Conservation (phyloP, 805 yeast genomes). For the Barnettozyma populi region DNA sequence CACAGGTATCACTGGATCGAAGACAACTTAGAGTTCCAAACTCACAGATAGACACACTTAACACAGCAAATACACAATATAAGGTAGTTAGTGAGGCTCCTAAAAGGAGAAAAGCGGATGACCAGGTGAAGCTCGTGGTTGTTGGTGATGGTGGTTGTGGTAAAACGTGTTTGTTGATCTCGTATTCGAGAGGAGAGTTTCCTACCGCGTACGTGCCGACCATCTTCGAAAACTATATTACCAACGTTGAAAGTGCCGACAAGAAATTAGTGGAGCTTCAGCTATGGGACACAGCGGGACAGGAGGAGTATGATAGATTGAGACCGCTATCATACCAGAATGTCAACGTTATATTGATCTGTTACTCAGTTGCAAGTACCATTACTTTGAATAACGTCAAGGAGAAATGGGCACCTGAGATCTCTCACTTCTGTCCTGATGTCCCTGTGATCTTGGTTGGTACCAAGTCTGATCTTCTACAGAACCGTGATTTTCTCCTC, state of each 20-base stretch:
- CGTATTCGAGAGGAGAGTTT: constrained; percentile 64
- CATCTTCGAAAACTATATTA: constrained; percentile 72
- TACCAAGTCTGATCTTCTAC: constrained; percentile 61
- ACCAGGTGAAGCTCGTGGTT: constrained; percentile 57
- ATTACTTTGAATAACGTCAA: constrained; percentile 65
- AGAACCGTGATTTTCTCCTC: constrained; percentile 2
- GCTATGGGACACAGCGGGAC: constrained; percentile 89
- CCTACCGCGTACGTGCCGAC: constrained; percentile 78
- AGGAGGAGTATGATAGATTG: constrained; percentile 77
- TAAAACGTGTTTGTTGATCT: constrained; percentile 66
- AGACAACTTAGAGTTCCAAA: constrained; percentile 2
- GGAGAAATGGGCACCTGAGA: constrained; percentile 88
- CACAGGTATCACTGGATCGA: constrained; percentile 3
- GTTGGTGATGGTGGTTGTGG: constrained; percentile 93
- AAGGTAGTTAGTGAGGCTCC: constrained; percentile 13
- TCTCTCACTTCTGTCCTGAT: constrained; percentile 74
- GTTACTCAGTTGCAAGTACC: constrained; percentile 63
- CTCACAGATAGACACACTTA: constrained; percentile 1
- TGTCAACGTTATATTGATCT: constrained; percentile 66
- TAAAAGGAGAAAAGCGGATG: constrained; percentile 28
- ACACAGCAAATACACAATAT: not conserved
- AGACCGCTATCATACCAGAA: constrained; percentile 79
- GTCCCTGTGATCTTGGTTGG: constrained; percentile 80
- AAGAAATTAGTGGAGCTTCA: constrained; percentile 59
- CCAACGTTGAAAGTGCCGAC: constrained; percentile 44